Percentiles rank a stretch among this genome's conserved stretches.
phyloP scores from a whole-genome alignment of 1,139 yeast species.

The Saccharomyces pastorianus region DNA sequence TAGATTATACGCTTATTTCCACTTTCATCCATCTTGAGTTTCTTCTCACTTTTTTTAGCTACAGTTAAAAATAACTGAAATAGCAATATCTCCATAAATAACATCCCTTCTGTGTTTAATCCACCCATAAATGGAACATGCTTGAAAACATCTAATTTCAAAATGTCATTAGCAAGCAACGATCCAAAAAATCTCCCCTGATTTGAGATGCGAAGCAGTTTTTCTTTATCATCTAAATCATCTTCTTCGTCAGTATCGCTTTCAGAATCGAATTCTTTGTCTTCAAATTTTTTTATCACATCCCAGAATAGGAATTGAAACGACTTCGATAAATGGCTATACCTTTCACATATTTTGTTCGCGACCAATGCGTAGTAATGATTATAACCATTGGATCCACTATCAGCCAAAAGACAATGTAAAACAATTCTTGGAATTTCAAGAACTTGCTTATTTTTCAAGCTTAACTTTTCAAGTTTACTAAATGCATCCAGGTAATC shows the following conservation, averaged over 20 bases:
- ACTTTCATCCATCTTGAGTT: slow-evolving; percentile 37
- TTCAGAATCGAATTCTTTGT: slow-evolving; percentile 36
- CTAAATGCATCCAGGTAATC: slow-evolving; percentile 85
- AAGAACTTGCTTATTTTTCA: slow-evolving; percentile 75
- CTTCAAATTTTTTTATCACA: slow-evolving; percentile 63
- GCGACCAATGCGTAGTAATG: slow-evolving; percentile 87
- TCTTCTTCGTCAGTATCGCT: slow-evolving; percentile 34
- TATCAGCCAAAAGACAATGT: slow-evolving; percentile 79
- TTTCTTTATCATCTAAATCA: slow-evolving; percentile 37
- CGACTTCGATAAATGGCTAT: slow-evolving; percentile 63
- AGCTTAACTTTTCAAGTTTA: slow-evolving; percentile 66
- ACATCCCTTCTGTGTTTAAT: slow-evolving; percentile 52
- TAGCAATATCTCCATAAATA: slow-evolving; percentile 68
- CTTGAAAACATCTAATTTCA: slow-evolving; percentile 66
- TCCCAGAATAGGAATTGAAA: slow-evolving; percentile 92
- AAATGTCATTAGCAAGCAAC: slow-evolving; percentile 60
- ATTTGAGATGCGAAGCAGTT: slow-evolving; percentile 55
- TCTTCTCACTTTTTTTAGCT: slow-evolving; percentile 56
- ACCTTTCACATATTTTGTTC: slow-evolving; percentile 57
- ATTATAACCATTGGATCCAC: slow-evolving; percentile 52
- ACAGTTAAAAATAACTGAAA: slow-evolving; percentile 58
- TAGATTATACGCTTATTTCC: slow-evolving; percentile 38
- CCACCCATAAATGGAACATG: slow-evolving; percentile 72
- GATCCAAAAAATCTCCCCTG: slow-evolving; percentile 75
- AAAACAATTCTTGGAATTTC: slow-evolving; percentile 80